Percentiles rank a stretch among this genome's conserved stretches.
Evolutionary conservation across 1,284 basidiomycete genomes (phyloP).

Genomic region (Phlebopus sp.): DNA sequence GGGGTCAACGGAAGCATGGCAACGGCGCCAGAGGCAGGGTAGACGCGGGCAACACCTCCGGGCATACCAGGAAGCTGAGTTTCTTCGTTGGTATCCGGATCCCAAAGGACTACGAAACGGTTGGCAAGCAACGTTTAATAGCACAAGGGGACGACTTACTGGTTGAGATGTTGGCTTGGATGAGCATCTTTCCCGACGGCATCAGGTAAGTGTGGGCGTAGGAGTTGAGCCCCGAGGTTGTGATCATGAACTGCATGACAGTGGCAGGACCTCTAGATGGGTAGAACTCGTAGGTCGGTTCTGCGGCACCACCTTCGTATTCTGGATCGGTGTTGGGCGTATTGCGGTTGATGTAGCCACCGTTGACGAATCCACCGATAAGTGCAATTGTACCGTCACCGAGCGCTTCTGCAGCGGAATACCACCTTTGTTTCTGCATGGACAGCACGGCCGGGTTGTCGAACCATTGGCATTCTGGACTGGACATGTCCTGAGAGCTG

Average conservation of each 20-base stretch:
- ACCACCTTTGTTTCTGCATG: conserved; percentile 84
- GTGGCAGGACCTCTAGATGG: conserved; percentile 61
- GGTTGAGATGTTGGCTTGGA: conserved; percentile 83
- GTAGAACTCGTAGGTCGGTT: conserved; percentile 80
- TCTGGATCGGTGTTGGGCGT: conserved; percentile 64
- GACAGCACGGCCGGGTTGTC: conserved; percentile 65
- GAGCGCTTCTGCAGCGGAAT: conserved; percentile 79
- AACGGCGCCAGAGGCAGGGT: conserved; percentile 88
- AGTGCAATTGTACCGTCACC: conserved; percentile 68
- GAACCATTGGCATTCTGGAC: conserved; percentile 69
- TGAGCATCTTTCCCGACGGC: conserved; percentile 79
- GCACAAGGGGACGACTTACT: conserved; percentile 41
- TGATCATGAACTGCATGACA: conserved; percentile 75
- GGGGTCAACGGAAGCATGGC: conserved; percentile 91
- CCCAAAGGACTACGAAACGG: conserved; percentile 54
- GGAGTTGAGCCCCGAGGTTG: conserved; percentile 86
- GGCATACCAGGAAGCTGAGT: conserved; percentile 63
- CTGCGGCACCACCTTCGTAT: conserved; percentile 60
- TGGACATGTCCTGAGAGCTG: conserved; percentile 47
- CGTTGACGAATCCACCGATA: conserved; percentile 81
- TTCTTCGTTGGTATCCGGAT: conserved; percentile 58
- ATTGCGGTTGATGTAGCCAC: conserved; percentile 88
- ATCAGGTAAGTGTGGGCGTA: conserved; percentile 87
- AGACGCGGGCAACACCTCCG: conserved; percentile 72
- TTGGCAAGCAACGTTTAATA: conserved; percentile 12